These are phyloP conservation scores for Tetracladium setigerum DNA, from an alignment of 495 filamentous ascomycete species.

Conservation along the genomic window DNA sequence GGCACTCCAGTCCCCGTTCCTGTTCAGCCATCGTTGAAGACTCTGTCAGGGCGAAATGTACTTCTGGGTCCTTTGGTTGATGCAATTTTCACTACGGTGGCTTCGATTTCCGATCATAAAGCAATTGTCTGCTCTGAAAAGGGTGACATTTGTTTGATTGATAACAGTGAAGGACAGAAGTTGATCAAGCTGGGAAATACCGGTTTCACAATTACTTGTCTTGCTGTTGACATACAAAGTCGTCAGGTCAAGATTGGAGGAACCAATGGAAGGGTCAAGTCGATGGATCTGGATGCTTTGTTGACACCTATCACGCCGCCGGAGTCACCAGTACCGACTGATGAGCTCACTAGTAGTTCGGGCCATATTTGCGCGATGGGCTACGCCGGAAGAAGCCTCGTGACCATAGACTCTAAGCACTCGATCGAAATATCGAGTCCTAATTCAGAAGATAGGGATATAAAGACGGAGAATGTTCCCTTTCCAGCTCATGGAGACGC, in stretches of 20 bases:
- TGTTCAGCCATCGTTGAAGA: slow-evolving; percentile 27
- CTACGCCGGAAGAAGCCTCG: slow-evolving; percentile 55
- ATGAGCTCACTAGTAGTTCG: slow-evolving; percentile 4
- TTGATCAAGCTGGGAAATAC: slow-evolving; percentile 54
- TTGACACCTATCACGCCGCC: slow-evolving; percentile 10
- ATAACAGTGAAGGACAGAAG: slow-evolving; percentile 64
- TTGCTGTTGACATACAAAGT: slow-evolving; percentile 47
- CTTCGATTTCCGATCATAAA: slow-evolving; percentile 60
- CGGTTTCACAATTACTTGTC: slow-evolving; percentile 55
- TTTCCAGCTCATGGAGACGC: slow-evolving; percentile 71
- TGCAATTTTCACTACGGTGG: slow-evolving; percentile 72
- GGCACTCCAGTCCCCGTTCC: slow-evolving; percentile 16
- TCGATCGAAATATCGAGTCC: slow-evolving; percentile 57
- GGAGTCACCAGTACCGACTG: slow-evolving; percentile 12
- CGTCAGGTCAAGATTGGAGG: slow-evolving; percentile 51
- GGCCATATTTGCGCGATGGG: slow-evolving; percentile 52
- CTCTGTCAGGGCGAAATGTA: slow-evolving; percentile 57
- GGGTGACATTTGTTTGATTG: slow-evolving; percentile 69
- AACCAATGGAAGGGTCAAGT: slow-evolving; percentile 33
- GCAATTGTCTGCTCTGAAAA: slow-evolving; percentile 66
- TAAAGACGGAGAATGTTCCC: slow-evolving; percentile 30
- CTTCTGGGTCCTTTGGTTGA: slow-evolving; percentile 73
- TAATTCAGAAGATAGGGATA: slow-evolving; percentile 24
- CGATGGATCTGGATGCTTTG: slow-evolving; percentile 30
- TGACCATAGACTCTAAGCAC: slow-evolving; percentile 67